Base-by-base conservation (phyloP, 2,329 filamentous ascomycete species). In the Chrysoporthe austroafricana region DNA sequence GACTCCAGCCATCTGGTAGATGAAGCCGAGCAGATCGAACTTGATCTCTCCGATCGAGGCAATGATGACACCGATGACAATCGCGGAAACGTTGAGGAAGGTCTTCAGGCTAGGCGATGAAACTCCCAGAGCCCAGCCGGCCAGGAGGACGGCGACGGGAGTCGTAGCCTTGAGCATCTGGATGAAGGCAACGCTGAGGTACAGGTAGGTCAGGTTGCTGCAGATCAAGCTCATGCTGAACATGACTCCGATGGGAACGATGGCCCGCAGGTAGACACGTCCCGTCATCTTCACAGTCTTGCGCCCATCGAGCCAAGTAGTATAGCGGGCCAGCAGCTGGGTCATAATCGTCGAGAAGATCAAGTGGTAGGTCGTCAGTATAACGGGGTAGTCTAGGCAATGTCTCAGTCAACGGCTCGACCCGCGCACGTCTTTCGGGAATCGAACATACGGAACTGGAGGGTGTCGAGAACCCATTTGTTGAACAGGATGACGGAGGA, bases 91-190 rank as follows among this genome's bases (percentile, higher is more conserved):
- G 77, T 99, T 99, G 77, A 92, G 87, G 74, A 99, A 90, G 61
- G 93, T 91, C 83, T 90, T 94, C 73, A 96, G 78, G 82, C 94
- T 96, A 64, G 93, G 92, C 70, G 92, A 89, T 16, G 92, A 89
- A 63, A 97, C 89, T 68, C 94, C 93, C 75, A 98, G 89, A 64
- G 86, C 84, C 95, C 96, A 98, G 73, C 93, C 93, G 52, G 93
- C 91, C 73, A 98, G 81, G 50, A 99, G 88, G 63, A 98, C 94
- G 64, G 94, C 94, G 69, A 98, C 94, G 18, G 96, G 96, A 43
- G 93, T 98, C 56, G 94, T 97, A 73, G 96, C 96, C 91, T 98
- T 98, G 80, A 98, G 90, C 95, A 98, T 98, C 85, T 98, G 95
- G 76, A 98, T 98, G 80, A 98, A 98, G 69, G 95, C 92, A 68